phyloP scores from a whole-genome alignment of 805 yeast species.

The Clavispora carvajalis region DNA sequence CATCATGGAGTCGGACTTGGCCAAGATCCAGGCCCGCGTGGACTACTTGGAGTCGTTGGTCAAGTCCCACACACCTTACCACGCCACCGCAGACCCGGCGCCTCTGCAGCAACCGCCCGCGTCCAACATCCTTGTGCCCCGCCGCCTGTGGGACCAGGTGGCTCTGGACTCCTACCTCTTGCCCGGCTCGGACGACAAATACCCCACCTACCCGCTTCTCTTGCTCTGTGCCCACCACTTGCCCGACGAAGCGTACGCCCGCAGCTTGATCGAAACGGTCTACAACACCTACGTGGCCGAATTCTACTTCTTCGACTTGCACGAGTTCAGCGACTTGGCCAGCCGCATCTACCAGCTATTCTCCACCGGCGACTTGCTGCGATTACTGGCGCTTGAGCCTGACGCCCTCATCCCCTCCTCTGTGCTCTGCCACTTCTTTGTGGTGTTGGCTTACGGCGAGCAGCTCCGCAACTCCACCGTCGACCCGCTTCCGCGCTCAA shows the following conservation, averaged over 20 bases:
- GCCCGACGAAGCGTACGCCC: constrained; percentile 22
- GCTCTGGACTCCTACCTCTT: constrained; percentile 20
- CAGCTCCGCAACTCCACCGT: constrained; percentile 20
- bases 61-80: constrained; percentile 8
- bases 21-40: constrained; percentile 28
- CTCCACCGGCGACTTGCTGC: not conserved
- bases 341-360: constrained; percentile 13
- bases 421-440: constrained; percentile 28
- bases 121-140: constrained; percentile 5
- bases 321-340: constrained; percentile 13
- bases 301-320: constrained; percentile 28
- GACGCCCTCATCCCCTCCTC: constrained; percentile 8
- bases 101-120: constrained; percentile 1
- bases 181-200: constrained; percentile 24
- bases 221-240: constrained; percentile 17
- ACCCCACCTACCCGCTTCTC: constrained; percentile 20
- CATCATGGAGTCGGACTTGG: constrained; percentile 38
- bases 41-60: constrained; percentile 22
- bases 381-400: not conserved
- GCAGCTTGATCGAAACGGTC: constrained; percentile 21
- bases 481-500: constrained; percentile 7
- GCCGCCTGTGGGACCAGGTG: constrained; percentile 2
- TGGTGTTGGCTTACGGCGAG: constrained; percentile 34
- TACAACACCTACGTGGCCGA: constrained; percentile 29
- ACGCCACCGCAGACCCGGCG: not conserved